Evolutionary conservation across 2,329 filamentous ascomycete genomes (phyloP).

Genomic region (Aspergillus transmontanensis): DNA sequence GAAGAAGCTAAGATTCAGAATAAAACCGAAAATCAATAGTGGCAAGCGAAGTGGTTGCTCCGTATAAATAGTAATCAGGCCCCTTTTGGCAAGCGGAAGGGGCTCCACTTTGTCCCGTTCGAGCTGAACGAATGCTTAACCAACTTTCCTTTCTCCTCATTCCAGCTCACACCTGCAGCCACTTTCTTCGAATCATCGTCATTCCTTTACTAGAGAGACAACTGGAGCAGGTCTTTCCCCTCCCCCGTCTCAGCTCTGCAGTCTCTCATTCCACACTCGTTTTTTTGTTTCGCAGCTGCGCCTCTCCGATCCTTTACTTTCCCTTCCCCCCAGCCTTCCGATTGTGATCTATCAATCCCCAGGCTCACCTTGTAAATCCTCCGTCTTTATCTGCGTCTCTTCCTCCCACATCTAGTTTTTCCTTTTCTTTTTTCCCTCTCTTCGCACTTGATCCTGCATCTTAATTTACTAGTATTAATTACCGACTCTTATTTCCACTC

Average conservation of each 20-base stretch:
- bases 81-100: background rate
- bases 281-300: background rate
- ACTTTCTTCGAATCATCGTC: background rate
- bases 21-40: conserved; percentile 5
- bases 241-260: background rate
- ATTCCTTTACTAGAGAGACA: background rate
- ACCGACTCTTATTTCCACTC: background rate
- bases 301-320: background rate
- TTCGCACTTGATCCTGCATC: background rate
- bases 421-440: background rate
- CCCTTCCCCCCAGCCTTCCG: background rate
- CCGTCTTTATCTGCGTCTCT: background rate
- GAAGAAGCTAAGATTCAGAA: background rate
- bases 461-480: background rate
- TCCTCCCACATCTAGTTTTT: background rate
- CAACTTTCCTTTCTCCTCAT: background rate
- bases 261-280: background rate
- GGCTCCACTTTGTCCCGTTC: background rate
- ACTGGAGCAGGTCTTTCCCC: background rate
- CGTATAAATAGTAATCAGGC: background rate
- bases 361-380: conserved; percentile 2
- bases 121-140: background rate
- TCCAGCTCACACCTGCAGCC: conserved; percentile 1
- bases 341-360: conserved; percentile 11
- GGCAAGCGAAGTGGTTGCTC: background rate